These are phyloP conservation scores for Rhizophora apiculata DNA, from an alignment of 345 rosid genomes.

Conservation along the genomic window DNA sequence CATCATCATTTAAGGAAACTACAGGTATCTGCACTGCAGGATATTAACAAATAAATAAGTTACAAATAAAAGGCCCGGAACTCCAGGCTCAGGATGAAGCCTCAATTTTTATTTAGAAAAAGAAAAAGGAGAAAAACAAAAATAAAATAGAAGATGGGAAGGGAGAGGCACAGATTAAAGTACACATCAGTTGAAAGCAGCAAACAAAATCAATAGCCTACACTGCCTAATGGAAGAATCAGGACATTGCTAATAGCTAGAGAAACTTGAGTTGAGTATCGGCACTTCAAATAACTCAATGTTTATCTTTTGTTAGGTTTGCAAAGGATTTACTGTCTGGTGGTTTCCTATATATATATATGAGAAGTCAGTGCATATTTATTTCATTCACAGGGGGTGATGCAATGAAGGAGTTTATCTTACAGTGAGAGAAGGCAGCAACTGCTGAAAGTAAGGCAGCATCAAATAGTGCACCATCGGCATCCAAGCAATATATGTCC, in stretches of 20 bases:
- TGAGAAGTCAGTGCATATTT: neutral
- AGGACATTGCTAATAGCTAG: neutral
- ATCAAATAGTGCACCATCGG: conserved; percentile 92
- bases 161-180: too few species aligned
- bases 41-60: conserved; percentile 14
- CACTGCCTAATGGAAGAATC: neutral
- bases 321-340: neutral
- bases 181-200: too few species aligned
- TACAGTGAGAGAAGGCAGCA: conserved; percentile 78
- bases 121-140: neutral
- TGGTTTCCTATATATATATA: neutral
- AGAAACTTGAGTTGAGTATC: neutral
- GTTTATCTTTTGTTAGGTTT: neutral
- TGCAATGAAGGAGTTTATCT: conserved; percentile 13
- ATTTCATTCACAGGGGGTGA: neutral
- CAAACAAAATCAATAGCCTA: neutral
- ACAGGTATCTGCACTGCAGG: conserved; percentile 77
- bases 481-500: conserved; percentile 93
- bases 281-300: neutral
- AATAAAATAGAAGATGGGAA: neutral
- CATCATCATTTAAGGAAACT: conserved; percentile 76
- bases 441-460: conserved; percentile 86
- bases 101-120: too few species aligned
- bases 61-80: neutral
- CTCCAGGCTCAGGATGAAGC: neutral